Conservation (phyloP, 2,329 filamentous ascomycete species). For the Acephala macrosclerotiorum region DNA sequence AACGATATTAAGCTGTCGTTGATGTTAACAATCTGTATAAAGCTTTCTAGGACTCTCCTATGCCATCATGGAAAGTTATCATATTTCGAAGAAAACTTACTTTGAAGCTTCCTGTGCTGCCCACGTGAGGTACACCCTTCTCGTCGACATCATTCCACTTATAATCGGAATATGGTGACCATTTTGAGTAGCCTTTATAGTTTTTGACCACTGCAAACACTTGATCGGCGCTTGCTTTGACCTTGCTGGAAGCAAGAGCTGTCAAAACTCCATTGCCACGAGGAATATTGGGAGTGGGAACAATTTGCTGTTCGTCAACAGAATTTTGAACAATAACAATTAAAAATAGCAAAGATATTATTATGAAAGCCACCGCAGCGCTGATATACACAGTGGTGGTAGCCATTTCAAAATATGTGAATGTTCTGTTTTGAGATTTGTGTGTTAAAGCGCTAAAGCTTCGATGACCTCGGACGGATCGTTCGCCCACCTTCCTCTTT, state of each 20-base stretch:
- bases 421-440: neutral
- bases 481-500: constrained; percentile 4
- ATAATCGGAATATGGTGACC: constrained; percentile 27
- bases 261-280: constrained; percentile 27
- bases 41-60: too few relatives aligned
- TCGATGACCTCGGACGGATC: neutral
- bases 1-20: constrained; percentile 22
- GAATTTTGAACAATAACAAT: constrained; percentile 24
- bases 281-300: constrained; percentile 29
- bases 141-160: constrained; percentile 24
- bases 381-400: neutral
- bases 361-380: constrained; percentile 9
- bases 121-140: constrained; percentile 29
- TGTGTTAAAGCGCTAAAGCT: constrained; percentile 1
- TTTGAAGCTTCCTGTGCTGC: constrained; percentile 29
- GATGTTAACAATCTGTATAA: neutral
- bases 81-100: constrained; percentile 21
- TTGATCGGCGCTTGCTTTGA: constrained; percentile 32
- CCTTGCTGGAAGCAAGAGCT: constrained; percentile 28
- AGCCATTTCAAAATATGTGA: neutral
- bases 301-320: constrained; percentile 18
- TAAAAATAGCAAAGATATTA: constrained; percentile 22
- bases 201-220: constrained; percentile 29
- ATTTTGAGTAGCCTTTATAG: constrained; percentile 28
- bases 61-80: neutral